Percentiles rank a stretch among this genome's conserved stretches.
Conservation (phyloP, 2,329 filamentous ascomycete genomes). For the Clarireedia homoeocarpa region DNA sequence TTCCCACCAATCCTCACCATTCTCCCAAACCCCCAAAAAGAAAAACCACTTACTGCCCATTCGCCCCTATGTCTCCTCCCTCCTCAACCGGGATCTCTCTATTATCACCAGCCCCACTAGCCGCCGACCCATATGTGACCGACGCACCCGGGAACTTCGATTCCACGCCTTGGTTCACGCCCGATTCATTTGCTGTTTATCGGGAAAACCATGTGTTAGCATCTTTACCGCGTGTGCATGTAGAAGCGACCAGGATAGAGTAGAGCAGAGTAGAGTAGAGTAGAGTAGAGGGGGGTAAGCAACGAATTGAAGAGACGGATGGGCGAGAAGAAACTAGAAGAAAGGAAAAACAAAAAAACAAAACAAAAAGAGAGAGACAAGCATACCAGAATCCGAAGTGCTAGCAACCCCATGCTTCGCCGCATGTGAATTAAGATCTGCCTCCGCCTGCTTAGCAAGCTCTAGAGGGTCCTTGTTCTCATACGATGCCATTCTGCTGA, state of each 20-base stretch:
- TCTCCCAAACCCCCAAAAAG: background rate
- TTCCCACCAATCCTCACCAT: background rate
- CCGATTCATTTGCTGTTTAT: no score
- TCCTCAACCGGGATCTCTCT: background rate
- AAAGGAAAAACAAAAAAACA: background rate
- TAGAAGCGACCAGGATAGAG: no score
- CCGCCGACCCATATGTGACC: background rate
- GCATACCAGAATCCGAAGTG: background rate
- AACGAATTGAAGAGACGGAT: no score
- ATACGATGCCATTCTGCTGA: background rate
- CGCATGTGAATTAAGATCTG: background rate
- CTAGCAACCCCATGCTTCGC: background rate
- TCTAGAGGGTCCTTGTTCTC: background rate
- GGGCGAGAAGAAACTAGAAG: no score
- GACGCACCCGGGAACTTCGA: background rate
- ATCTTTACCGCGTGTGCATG: no score
- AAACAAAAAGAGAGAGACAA: background rate
- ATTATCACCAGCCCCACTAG: background rate
- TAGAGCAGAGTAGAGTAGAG: no score
- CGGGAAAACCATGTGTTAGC: no score
- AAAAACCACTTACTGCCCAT: background rate
- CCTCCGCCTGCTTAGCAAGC: background rate
- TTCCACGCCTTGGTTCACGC: background rate
- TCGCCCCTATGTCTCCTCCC: background rate
- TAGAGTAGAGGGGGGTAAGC: no score